Evolutionary conservation across 164 flowering plant genomes (phyloP).

Genomic region (Pachysandra terminalis): DNA sequence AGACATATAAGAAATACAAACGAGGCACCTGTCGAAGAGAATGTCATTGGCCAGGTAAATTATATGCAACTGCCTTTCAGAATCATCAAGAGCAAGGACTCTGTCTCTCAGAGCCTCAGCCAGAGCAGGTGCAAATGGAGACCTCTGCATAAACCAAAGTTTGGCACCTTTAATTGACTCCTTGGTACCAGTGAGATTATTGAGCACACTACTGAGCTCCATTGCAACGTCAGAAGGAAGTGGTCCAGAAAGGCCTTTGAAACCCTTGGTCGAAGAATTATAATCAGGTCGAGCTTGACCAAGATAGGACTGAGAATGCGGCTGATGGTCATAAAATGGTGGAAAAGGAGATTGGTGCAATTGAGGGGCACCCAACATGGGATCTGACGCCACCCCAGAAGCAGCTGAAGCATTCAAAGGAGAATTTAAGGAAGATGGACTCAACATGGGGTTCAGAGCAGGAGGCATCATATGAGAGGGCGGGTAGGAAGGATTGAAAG

Average conservation of each 20-base stretch:
- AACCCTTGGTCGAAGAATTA: slow-evolving; percentile 56
- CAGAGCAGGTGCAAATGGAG: slow-evolving; percentile 83
- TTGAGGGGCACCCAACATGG: slow-evolving; percentile 47
- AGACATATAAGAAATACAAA: background rate
- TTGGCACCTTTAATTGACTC: slow-evolving; percentile 98
- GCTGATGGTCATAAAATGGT: slow-evolving; percentile 67
- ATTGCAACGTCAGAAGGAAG: slow-evolving; percentile 89
- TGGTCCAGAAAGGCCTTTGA: slow-evolving; percentile 77
- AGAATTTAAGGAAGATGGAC: slow-evolving; percentile 28
- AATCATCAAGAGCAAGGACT: slow-evolving; percentile 68
- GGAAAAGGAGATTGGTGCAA: slow-evolving; percentile 74
- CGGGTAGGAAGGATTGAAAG: slow-evolving; percentile 60
- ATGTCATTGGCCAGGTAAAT: slow-evolving; percentile 94
- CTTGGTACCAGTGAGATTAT: slow-evolving; percentile 83
- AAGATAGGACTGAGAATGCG: slow-evolving; percentile 47
- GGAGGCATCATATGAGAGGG: slow-evolving; percentile 52
- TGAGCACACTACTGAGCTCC: slow-evolving; percentile 71
- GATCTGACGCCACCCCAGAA: slow-evolving; percentile 28
- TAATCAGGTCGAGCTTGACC: slow-evolving; percentile 64
- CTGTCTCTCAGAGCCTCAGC: slow-evolving; percentile 90
- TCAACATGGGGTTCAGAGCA: slow-evolving; percentile 59
- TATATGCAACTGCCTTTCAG: slow-evolving; percentile 89
- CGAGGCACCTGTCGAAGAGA: slow-evolving; percentile 83
- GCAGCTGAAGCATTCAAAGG: slow-evolving; percentile 31
- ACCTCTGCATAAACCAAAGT: slow-evolving; percentile 96